Evolutionary conservation across 2,329 filamentous ascomycete genomes (phyloP).

Genomic region (Penicillium sp.): DNA sequence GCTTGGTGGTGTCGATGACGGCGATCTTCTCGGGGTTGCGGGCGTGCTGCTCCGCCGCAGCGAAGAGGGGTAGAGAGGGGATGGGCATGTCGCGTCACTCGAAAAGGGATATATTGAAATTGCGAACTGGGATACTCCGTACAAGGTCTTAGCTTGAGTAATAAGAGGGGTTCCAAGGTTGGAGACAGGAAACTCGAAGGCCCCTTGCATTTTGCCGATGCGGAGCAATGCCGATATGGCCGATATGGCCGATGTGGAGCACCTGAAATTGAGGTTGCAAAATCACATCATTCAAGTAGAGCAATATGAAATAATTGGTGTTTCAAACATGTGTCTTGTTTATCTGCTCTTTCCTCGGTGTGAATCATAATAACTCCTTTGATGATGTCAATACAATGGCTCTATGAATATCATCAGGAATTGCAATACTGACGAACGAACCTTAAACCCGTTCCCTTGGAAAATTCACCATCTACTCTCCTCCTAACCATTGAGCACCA

Average conservation of each 20-base stretch:
- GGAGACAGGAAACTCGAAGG: neutral
- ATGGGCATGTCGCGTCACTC: slow-evolving; percentile 24
- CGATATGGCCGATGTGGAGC: neutral
- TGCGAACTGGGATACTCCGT: neutral
- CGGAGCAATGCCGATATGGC: neutral
- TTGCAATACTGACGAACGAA: too few relatives aligned
- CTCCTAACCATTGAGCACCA: too few relatives aligned
- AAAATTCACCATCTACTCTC: too few relatives aligned
- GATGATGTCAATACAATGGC: too few relatives aligned
- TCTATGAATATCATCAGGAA: too few relatives aligned
- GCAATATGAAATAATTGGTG: too few relatives aligned
- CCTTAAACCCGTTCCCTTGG: too few relatives aligned
- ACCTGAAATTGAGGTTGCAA: neutral
- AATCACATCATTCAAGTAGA: neutral
- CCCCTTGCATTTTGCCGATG: neutral
- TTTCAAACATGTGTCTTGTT: too few relatives aligned
- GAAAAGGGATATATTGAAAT: neutral
- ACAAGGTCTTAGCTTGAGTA: neutral
- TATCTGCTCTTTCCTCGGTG: too few relatives aligned
- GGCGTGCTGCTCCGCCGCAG: slow-evolving; percentile 39
- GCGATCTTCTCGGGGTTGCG: slow-evolving; percentile 39
- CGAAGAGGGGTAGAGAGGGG: slow-evolving; percentile 44
- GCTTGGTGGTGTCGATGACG: slow-evolving; percentile 42
- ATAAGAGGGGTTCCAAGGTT: neutral
- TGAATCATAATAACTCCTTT: too few relatives aligned